Percentiles rank a stretch among this genome's conserved stretches.
phyloP scores from a whole-genome alignment of 1,284 basidiomycete genomes.

The Meripilus lineatus region DNA sequence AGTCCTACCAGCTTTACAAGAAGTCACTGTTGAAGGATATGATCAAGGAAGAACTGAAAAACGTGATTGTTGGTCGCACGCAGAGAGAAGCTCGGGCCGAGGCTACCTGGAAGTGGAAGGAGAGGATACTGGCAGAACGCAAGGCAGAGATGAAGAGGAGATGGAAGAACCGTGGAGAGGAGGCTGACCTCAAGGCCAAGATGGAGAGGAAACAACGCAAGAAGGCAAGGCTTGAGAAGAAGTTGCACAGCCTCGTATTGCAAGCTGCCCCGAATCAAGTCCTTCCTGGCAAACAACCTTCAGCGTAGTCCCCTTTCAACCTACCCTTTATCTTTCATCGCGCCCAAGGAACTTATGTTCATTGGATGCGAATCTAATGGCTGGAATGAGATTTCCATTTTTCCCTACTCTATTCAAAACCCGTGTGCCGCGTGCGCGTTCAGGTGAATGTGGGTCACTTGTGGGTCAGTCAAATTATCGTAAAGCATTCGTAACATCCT shows the following conservation, averaged over 20 bases:
- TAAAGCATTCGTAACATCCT: too few species aligned
- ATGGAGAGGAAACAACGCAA: conserved; percentile 55
- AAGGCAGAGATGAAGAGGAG: conserved; percentile 51
- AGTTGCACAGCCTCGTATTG: conserved; percentile 57
- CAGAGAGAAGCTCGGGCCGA: conserved; percentile 60
- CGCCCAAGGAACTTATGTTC: too few species aligned
- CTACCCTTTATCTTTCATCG: too few species aligned
- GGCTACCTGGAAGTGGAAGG: conserved; percentile 68
- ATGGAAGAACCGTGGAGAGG: conserved; percentile 33
- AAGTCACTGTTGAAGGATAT: conserved; percentile 48
- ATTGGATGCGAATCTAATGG: too few species aligned
- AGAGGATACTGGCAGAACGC: conserved; percentile 50
- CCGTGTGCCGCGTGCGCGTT: too few species aligned
- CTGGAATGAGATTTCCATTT: too few species aligned
- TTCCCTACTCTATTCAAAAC: too few species aligned
- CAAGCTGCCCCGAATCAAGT: conserved; percentile 62
- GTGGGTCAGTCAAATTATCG: too few species aligned
- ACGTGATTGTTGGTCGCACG: conserved; percentile 53
- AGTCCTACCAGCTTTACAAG: conserved; percentile 44
- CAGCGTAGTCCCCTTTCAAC: conserved; percentile 1
- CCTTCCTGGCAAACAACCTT: conserved; percentile 38
- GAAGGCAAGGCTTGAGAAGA: conserved; percentile 51
- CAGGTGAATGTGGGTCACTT: too few species aligned
- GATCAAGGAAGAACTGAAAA: conserved; percentile 47
- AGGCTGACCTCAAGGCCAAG: conserved; percentile 30